Evolutionary conservation across 192 early-diverging fungal genomes (phyloP).

Genomic region (Coemansia sp.): DNA sequence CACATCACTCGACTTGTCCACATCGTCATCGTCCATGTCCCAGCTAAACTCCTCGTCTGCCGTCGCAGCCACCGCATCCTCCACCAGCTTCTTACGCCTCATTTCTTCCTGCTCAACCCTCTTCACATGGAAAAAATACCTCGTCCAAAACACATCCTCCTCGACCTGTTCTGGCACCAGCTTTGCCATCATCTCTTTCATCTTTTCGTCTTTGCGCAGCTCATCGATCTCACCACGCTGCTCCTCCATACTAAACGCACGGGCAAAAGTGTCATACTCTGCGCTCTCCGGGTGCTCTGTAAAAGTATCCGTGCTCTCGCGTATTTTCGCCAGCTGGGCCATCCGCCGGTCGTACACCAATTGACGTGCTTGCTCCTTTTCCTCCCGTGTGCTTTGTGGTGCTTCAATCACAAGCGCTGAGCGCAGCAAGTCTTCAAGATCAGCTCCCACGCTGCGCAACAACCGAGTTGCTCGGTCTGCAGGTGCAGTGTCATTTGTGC

Average conservation of each 20-base stretch:
- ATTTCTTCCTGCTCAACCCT: constrained; percentile 45
- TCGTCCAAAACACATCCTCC: constrained; percentile 39
- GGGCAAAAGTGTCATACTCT: constrained; percentile 21
- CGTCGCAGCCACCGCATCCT: constrained; percentile 45
- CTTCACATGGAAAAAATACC: constrained; percentile 50
- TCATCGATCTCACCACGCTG: too few species aligned
- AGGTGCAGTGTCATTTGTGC: constrained; percentile 1
- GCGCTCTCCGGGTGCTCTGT: background rate
- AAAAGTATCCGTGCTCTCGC: constrained; percentile 38
- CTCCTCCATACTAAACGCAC: constrained; percentile 10
- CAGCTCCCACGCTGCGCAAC: constrained; percentile 20
- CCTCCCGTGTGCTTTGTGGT: constrained; percentile 43
- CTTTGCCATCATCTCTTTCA: constrained; percentile 14
- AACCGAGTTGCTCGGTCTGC: constrained; percentile 3
- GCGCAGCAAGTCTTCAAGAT: constrained; percentile 45
- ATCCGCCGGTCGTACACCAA: constrained; percentile 52
- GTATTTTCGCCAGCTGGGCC: constrained; percentile 42
- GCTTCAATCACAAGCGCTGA: constrained; percentile 55
- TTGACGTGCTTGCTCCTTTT: constrained; percentile 31
- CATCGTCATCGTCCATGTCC: constrained; percentile 39
- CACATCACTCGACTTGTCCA: background rate
- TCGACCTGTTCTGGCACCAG: constrained; percentile 28
- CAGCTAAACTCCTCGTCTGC: constrained; percentile 49
- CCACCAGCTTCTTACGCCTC: constrained; percentile 45
- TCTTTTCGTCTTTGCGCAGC: constrained; percentile 7